Evolutionary conservation across 441 rosid species (phyloP).

Genomic region (Jatropha multifida): DNA sequence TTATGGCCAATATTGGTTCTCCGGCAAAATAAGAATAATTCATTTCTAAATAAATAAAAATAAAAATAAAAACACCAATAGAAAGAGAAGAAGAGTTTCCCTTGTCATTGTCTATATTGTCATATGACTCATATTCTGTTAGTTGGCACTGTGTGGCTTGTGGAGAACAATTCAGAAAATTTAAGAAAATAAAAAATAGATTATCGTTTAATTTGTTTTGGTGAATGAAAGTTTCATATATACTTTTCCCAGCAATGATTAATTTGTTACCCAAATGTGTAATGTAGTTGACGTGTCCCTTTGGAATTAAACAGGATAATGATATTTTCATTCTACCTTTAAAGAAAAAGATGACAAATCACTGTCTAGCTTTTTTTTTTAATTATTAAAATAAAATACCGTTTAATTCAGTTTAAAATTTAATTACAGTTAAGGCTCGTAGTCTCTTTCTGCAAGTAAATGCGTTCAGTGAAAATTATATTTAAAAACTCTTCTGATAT

Average conservation of each 20-base stretch:
- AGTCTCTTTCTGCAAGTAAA: no score
- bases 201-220: background rate
- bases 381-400: no score
- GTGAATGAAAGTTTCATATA: background rate
- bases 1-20: constrained; percentile 42
- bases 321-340: background rate
- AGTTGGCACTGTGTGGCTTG: constrained; percentile 4
- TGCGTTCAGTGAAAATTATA: no score
- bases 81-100: background rate
- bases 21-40: constrained; percentile 39
- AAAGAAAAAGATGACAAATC: background rate
- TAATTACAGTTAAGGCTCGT: no score
- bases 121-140: constrained; percentile 4
- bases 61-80: background rate
- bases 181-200: background rate
- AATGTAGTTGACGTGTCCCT: background rate
- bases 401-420: no score
- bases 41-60: background rate
- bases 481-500: no score
- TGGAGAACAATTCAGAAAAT: background rate
- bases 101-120: background rate
- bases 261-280: background rate
- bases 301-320: background rate
- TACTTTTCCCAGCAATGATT: background rate
- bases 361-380: no score